Evolutionary conservation across 2,329 filamentous ascomycete genomes (phyloP), one percentile per base, ranked within the genome.

Genomic region (Harringtonia lauricola): DNA sequence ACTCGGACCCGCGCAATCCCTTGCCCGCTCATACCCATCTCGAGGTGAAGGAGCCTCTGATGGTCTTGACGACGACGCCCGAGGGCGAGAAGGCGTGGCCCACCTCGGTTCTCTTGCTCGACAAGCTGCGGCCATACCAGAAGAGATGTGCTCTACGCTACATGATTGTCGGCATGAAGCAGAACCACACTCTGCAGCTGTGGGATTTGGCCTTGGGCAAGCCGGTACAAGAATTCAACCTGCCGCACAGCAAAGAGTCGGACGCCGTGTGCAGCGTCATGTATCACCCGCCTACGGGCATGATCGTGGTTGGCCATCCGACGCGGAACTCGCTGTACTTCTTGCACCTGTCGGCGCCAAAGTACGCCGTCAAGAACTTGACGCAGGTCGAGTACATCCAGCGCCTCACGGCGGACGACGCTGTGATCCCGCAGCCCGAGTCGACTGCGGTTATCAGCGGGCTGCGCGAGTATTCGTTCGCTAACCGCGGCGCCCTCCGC

Each of bases 301-400:
- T 96, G 67, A 85, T 98, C 58, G 79, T 94, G 48, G 84, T 98
- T 48, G 94, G 90, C 30, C 92, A 98, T 57, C 92, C 94, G 12
- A 96, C 90, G 2, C 81, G 92, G 51, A 98, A 98, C 67, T 95
- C 89, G 8, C 81, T 98, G 62, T 98, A 95, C 68, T 94, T 98
- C 65, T 79, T 95, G 41, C 90, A 96, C 57, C 70, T 98, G 31
- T 96, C 90, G 42, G 90, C 89, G 34, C 92, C 92, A 18, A 87
- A 87, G 64, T 96, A 98, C 68, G 86, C 82, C 55, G 70, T 96
- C 48, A 79, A 76, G 66, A 74, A 77, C 51, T 76, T 95, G 63
- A 84, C 85, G 22, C 92, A 98, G 66, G 88, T 90, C 40, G 81
- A 83, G 21, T 98, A 88, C 63, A 81, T 95, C 52, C 77, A 83